phyloP scores from a whole-genome alignment of 2,329 filamentous ascomycete species.

The Colletotrichum plurivorum region DNA sequence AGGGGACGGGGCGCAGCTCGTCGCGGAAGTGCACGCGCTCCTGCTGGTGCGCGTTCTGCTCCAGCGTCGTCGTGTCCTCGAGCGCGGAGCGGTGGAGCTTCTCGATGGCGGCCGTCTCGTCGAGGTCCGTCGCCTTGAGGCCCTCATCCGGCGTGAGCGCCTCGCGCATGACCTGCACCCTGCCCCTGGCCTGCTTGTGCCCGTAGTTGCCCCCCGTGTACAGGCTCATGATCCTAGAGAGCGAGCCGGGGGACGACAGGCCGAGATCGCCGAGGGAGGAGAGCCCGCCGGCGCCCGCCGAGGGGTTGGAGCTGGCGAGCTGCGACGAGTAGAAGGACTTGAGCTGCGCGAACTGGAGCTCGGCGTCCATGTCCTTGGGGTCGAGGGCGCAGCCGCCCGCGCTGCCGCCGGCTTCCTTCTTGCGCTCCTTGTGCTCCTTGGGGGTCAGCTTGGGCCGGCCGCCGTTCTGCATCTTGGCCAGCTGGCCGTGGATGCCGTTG shows the following conservation, averaged over 20 bases:
- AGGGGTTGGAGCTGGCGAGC: conserved; percentile 72
- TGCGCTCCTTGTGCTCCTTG: conserved; percentile 66
- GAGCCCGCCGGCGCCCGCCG: conserved; percentile 62
- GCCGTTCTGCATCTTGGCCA: conserved; percentile 78
- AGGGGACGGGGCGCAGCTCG: conserved; percentile 85
- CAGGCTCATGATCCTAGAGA: conserved; percentile 91
- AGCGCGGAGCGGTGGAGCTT: conserved; percentile 73
- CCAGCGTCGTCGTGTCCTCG: conserved; percentile 69
- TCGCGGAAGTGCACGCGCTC: conserved; percentile 74
- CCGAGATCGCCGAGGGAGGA: conserved; percentile 65
- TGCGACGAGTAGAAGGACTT: conserved; percentile 87
- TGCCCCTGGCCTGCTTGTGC: conserved; percentile 76
- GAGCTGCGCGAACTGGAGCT: conserved; percentile 81
- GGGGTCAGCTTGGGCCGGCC: conserved; percentile 65
- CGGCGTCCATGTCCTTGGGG: conserved; percentile 69
- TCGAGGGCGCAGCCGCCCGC: conserved; percentile 57
- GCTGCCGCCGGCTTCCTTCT: conserved; percentile 64
- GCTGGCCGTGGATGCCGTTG: conserved; percentile 86
- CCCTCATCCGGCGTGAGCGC: conserved; percentile 80
- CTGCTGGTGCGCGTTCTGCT: conserved; percentile 65
- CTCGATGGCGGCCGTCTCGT: conserved; percentile 74
- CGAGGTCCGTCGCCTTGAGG: conserved; percentile 72
- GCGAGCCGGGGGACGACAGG: conserved; percentile 82
- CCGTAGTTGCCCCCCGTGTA: conserved; percentile 80
- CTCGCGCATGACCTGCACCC: conserved; percentile 80